Conservation (phyloP, 2,329 filamentous ascomycete genomes). For the Colletotrichum neosansevieriae region DNA sequence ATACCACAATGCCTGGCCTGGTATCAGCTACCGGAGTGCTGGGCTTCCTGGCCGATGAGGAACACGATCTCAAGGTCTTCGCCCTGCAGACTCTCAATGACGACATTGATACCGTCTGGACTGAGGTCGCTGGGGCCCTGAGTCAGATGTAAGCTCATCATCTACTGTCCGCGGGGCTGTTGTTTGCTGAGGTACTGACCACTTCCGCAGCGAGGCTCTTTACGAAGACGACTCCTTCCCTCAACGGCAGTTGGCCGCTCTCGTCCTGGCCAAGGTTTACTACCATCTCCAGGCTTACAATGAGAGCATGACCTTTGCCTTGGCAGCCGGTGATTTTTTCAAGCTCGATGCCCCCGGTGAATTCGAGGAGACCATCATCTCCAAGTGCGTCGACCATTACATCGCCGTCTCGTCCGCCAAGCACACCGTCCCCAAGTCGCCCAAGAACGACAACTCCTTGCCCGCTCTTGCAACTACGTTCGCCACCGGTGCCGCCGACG, state of each 20-base stretch:
- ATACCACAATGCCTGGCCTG: constrained; percentile 83
- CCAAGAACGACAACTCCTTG: constrained; percentile 59
- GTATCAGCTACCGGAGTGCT: constrained; percentile 95
- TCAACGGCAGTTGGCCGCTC: constrained; percentile 91
- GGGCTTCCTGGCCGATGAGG: constrained; percentile 94
- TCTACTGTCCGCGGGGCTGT: not conserved
- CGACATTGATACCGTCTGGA: constrained; percentile 97
- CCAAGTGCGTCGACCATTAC: constrained; percentile 98
- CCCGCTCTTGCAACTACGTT: constrained; percentile 87
- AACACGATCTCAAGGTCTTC: constrained; percentile 93
- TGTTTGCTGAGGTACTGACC: constrained; percentile 32
- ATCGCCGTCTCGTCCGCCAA: constrained; percentile 77
- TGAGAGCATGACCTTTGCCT: constrained; percentile 98
- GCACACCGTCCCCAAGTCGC: constrained; percentile 59
- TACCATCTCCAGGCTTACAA: constrained; percentile 99
- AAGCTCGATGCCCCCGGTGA: constrained; percentile 91
- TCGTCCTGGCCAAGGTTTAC: constrained; percentile 97
- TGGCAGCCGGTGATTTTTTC: constrained; percentile 94
- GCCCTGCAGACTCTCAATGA: constrained; percentile 95
- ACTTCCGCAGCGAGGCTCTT: constrained; percentile 81
- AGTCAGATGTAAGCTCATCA: constrained; percentile 81
- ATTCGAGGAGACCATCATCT: constrained; percentile 99
- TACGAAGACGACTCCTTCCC: constrained; percentile 97
- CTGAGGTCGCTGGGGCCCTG: constrained; percentile 92
- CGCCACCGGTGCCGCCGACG: constrained; percentile 73